Base-by-base conservation (phyloP, 2,329 filamentous ascomycete species). In the Parafenestella ontariensis region DNA sequence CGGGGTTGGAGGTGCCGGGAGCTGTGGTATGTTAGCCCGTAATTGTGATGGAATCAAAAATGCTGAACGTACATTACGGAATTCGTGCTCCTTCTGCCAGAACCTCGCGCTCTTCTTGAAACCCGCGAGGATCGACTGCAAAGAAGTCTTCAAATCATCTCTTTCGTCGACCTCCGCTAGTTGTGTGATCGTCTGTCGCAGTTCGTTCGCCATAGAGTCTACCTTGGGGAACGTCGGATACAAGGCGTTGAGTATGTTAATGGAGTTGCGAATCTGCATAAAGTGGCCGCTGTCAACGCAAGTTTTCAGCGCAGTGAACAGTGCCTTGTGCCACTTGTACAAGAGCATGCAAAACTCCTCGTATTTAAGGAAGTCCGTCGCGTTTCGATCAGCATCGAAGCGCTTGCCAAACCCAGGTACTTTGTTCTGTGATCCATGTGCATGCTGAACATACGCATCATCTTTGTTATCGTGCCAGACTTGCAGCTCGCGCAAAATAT, bases 261-360 rank as follows among this genome's bases (percentile, higher is more conserved):
- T 96, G 40, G 92, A 92, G 72, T 99, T 99, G 50, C 94, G 88
- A 71, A 98, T 96, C 74, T 97, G 93, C 89, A 97, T 97, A 85
- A 95, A 99, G 76, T 98, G 94, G 28, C 86, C 87, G 24, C 89
- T 89, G 17, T 87, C 86, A 42, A 99, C 82, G 72, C 94, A 97
- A 33, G 85, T 84, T 72, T 92, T 93, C 49, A 99, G 80, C 2
- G 94, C 91, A 45, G 81, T 85, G 65, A 89, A 90, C 39, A 99
- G 79, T 59, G 90, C 87, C 66, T 89, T 87, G 75, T 99, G 96
- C 92, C 94, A 98, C 65, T 91, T 90, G 80, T 90, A 95, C 28
- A 97, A 81, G 47, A 96, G 79, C 64, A 91, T 88, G 45, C 92
- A 88, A 79, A 96, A 99, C 49, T 92, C 87, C 61, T 93, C 90